Base-by-base conservation (phyloP, 257 asterid genomes). In the Salvia miltiorrhiza region DNA sequence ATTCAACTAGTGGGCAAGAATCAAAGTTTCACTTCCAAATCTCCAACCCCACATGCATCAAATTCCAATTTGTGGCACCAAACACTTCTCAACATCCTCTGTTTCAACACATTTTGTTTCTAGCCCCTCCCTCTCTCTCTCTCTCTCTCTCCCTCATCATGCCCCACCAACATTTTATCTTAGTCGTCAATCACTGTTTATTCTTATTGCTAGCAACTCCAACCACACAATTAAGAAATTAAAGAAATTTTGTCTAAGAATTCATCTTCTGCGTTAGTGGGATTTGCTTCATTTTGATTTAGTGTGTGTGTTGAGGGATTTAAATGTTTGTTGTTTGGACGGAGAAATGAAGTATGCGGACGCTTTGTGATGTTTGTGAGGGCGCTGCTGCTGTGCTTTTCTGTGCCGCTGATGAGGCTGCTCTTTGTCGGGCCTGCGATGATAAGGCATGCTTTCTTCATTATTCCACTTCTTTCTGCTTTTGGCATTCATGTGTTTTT, bases 381-480 rank as follows among this genome's bases (percentile, higher is more conserved):
- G 72, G 84, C 70, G 95, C 90, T 37, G 90, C 88, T 40, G 95
- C 95, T 9, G 82, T 85, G 50, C 78, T 88, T 26, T 88, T 88
- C 65, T 88, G 95, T 67, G 92, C 92, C 12, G 95, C 92, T 16
- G 95, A 88, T 45, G 95, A 88, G 77, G 95, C 95, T 40, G 85
- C 88, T 67, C 85, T 88, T 26, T 88, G 95, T 71, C 80, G 81
- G 10, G 52, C 84, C 70, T 88, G 95, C 48, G 95, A 88, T 65
- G 83, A 88, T 24, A 88, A 88, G 89, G 95, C 82, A 48, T 68
- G 23, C 33, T 19, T 63, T 16, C 49, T 28, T 65, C 6, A 28
- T 71, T 71, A 54, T 9, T 23, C 4, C 35, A 30, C 5, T 30
- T 4, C 35, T 30, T 28, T n/a, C 7, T 1, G 26, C 28, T 37